A percentile compares a stretch with the other conserved stretches of the same genome.
Conservation (phyloP, 2,329 filamentous ascomycete genomes). For the Aspergillus fumigatiaffinis region DNA sequence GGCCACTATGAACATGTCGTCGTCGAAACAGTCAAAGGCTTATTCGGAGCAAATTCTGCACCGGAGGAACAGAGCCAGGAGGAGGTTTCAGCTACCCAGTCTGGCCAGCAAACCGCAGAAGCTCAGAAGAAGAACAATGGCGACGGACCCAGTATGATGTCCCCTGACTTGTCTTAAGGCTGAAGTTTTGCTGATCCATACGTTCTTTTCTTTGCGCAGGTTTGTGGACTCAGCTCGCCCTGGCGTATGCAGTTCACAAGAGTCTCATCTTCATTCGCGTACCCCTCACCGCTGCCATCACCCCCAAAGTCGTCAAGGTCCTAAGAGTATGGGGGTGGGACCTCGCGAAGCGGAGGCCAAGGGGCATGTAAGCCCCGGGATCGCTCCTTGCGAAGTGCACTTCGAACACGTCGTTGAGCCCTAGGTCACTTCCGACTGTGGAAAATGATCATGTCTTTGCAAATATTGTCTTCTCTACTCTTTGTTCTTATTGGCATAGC, state of each 20-base stretch:
- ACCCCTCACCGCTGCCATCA: constrained; percentile 82
- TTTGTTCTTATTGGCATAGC: constrained; percentile 17
- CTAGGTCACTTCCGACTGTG: not conserved
- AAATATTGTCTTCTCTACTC: not conserved
- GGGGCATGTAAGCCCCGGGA: constrained; percentile 20
- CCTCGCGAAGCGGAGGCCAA: constrained; percentile 70
- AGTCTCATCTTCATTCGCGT: constrained; percentile 96
- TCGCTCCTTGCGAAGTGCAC: not conserved
- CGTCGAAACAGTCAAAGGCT: constrained; percentile 34
- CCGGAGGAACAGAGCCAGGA: not conserved
- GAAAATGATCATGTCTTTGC: not conserved
- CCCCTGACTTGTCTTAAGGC: not conserved
- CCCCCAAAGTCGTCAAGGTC: constrained; percentile 89
- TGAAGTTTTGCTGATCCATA: not conserved
- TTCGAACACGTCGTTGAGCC: not conserved
- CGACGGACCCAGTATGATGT: constrained; percentile 68
- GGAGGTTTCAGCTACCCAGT: constrained; percentile 5
- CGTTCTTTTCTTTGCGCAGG: constrained; percentile 38
- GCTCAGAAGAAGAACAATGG: constrained; percentile 58
- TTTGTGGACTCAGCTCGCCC: constrained; percentile 78
- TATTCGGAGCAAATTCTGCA: not conserved
- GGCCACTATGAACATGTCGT: constrained; percentile 53
- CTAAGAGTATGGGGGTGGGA: constrained; percentile 89
- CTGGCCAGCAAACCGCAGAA: constrained; percentile 53
- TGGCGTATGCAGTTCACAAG: constrained; percentile 97